Percentiles rank a stretch among this genome's conserved stretches.
Evolutionary conservation across 2,329 filamentous ascomycete species (phyloP).

Genomic region (Calonectria leucothoes): DNA sequence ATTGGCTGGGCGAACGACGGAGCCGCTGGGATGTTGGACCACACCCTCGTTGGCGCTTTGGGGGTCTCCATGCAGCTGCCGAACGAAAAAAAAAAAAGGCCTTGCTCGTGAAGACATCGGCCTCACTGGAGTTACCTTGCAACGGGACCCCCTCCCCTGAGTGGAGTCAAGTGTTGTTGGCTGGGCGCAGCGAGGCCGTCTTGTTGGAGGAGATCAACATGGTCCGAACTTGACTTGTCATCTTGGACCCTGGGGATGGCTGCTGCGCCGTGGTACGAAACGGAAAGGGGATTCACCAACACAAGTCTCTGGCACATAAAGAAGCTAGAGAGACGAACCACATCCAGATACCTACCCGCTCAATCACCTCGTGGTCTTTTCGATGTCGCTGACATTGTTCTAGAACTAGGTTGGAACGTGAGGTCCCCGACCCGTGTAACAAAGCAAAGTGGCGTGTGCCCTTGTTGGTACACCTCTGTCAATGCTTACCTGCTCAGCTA

Average conservation of each 20-base stretch:
- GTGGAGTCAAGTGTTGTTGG: constrained; percentile 35
- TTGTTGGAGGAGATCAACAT: constrained; percentile 24
- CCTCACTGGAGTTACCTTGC: constrained; percentile 3
- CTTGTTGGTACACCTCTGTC: constrained; percentile 24
- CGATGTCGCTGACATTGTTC: constrained; percentile 22
- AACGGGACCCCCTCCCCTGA: constrained; percentile 5
- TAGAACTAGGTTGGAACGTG: constrained; percentile 25
- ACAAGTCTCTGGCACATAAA: neutral
- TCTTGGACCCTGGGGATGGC: constrained; percentile 1
- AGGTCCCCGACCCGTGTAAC: constrained; percentile 27
- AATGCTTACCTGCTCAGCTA: constrained; percentile 23
- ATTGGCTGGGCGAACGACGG: constrained; percentile 17
- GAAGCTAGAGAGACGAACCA: neutral
- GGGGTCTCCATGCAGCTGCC: constrained; percentile 15
- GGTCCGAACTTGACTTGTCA: constrained; percentile 34
- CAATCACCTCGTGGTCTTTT: constrained; percentile 11
- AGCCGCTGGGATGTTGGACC: constrained; percentile 14
- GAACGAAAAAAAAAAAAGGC: neutral
- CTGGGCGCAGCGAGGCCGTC: constrained; percentile 24
- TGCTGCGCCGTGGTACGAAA: neutral
- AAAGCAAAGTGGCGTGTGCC: constrained; percentile 18
- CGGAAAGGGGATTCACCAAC: neutral
- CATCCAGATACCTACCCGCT: neutral
- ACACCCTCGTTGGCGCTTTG: constrained; percentile 3
- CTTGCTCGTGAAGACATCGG: constrained; percentile 1